These are phyloP conservation scores for Lathyrus aphaca DNA, from an alignment of 306 rosid genomes.

Conservation along the genomic window DNA sequence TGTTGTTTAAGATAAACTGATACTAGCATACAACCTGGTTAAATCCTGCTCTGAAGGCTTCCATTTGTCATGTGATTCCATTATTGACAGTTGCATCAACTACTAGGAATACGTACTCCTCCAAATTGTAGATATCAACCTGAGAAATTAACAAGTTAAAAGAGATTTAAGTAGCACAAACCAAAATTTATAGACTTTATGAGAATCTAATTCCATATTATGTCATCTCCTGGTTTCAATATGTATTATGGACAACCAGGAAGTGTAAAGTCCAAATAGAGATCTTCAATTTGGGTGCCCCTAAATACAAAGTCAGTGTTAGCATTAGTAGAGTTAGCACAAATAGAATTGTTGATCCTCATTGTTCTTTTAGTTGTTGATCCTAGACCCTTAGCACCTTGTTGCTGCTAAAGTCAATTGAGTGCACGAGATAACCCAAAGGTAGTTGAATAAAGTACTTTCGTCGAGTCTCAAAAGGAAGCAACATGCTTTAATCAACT, in stretches of 20 bases:
- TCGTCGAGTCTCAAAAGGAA: slow-evolving; percentile 94
- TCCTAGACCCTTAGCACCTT: slow-evolving; percentile 97
- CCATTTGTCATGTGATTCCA: slow-evolving; percentile 83
- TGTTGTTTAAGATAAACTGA: background rate
- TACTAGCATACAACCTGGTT: slow-evolving; percentile 66
- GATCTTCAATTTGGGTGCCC: slow-evolving; percentile 82
- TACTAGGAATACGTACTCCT: slow-evolving; percentile 78
- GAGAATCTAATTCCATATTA: slow-evolving; percentile 47
- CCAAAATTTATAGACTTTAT: too few relatives aligned
- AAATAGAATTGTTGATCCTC: slow-evolving; percentile 63
- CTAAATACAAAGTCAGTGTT: too few relatives aligned
- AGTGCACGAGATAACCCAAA: slow-evolving; percentile 97
- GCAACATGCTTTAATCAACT: slow-evolving; percentile 93
- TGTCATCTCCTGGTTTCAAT: slow-evolving; percentile 82
- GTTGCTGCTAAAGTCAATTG: slow-evolving; percentile 95
- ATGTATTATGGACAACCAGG: slow-evolving; percentile 91
- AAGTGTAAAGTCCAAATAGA: slow-evolving; percentile 81
- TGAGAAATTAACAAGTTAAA: slow-evolving; percentile 43
- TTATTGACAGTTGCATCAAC: slow-evolving; percentile 88
- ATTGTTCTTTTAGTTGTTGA: slow-evolving; percentile 83
- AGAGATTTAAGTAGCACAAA: too few relatives aligned
- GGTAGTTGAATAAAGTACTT: slow-evolving; percentile 95
- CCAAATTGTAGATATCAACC: slow-evolving; percentile 90
- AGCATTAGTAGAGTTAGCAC: too few relatives aligned
- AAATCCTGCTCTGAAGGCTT: slow-evolving; percentile 92